Evolutionary conservation across 129 eudicot species (phyloP).

Genomic region (Flaveria trinervia): DNA sequence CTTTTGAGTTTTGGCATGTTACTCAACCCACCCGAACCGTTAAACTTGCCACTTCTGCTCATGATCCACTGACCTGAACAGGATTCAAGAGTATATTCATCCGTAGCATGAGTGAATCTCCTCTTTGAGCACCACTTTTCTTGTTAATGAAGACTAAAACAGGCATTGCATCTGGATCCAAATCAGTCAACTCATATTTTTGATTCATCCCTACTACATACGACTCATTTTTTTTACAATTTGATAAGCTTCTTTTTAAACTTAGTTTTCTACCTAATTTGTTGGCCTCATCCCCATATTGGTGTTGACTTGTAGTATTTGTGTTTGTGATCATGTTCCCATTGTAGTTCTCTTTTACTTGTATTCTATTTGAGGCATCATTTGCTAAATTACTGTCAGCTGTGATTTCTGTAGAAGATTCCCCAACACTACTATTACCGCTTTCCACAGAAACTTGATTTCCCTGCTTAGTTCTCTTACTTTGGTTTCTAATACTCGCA

Average conservation of each 20-base stretch:
- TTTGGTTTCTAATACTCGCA: conserved; percentile 86
- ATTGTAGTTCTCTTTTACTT: conserved; percentile 56
- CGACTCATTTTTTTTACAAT: conserved; percentile 42
- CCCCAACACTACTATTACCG: conserved; percentile 45
- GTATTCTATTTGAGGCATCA: conserved; percentile 44
- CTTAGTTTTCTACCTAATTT: conserved; percentile 50
- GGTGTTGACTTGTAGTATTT: conserved; percentile 46
- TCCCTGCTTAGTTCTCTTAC: conserved; percentile 66
- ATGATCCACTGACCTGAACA: conserved; percentile 70
- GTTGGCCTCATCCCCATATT: conserved; percentile 41
- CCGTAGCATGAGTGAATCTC: conserved; percentile 77
- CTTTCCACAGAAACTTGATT: conserved; percentile 48
- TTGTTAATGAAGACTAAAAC: conserved; percentile 83
- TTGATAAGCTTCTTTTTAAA: conserved; percentile 58
- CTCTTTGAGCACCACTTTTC: conserved; percentile 95
- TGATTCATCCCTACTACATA: conserved; percentile 54
- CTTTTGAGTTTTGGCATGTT: too few relatives aligned
- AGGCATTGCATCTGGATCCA: conserved; percentile 92
- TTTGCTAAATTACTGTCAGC: conserved; percentile 39
- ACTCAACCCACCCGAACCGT: too few relatives aligned
- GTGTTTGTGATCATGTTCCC: conserved; percentile 29
- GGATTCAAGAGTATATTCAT: conserved; percentile 89
- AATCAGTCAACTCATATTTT: conserved; percentile 70
- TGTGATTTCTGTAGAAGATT: conserved; percentile 51
- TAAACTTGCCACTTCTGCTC: background rate